Evolutionary conservation across 169 alveolate species (phyloP).

Genomic region (Cryptosporidium muris): DNA sequence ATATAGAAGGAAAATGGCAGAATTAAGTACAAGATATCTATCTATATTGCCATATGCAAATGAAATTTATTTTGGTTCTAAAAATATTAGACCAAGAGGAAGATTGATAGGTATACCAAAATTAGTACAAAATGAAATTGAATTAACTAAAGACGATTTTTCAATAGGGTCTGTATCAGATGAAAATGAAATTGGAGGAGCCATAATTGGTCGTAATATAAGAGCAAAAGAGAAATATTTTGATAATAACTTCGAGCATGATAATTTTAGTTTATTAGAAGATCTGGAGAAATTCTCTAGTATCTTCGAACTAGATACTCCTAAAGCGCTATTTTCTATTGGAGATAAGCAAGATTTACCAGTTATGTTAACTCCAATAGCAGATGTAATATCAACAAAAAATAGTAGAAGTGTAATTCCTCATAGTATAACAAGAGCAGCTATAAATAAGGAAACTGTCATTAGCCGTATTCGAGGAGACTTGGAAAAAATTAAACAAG

Average conservation of each 20-base stretch:
- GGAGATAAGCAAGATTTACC: neutral
- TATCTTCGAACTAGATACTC: slow-evolving; percentile 38
- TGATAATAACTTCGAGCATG: slow-evolving; percentile 7
- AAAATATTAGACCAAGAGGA: slow-evolving; percentile 13
- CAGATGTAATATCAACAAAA: neutral
- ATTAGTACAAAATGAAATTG: slow-evolving; percentile 1
- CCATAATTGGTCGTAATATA: slow-evolving; percentile 31
- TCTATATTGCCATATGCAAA: slow-evolving; percentile 38
- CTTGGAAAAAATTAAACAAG: neutral
- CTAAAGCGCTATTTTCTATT: slow-evolving; percentile 32
- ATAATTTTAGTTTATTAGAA: neutral
- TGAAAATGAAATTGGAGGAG: slow-evolving; percentile 9
- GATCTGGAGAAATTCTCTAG: slow-evolving; percentile 13
- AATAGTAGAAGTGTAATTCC: slow-evolving; percentile 24
- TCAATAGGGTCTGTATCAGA: neutral
- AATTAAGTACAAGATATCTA: slow-evolving; percentile 39
- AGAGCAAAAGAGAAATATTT: slow-evolving; percentile 62
- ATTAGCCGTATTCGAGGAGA: slow-evolving; percentile 13
- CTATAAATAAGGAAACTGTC: slow-evolving; percentile 13
- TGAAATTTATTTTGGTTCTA: slow-evolving; percentile 29
- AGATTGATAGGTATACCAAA: slow-evolving; percentile 39
- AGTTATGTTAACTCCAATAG: neutral
- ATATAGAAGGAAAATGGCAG: slow-evolving; percentile 34
- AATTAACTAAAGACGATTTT: neutral
- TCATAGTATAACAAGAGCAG: slow-evolving; percentile 60